Evolutionary conservation across 2,329 filamentous ascomycete genomes (phyloP).

Genomic region (Sarocladium brachiariae): DNA sequence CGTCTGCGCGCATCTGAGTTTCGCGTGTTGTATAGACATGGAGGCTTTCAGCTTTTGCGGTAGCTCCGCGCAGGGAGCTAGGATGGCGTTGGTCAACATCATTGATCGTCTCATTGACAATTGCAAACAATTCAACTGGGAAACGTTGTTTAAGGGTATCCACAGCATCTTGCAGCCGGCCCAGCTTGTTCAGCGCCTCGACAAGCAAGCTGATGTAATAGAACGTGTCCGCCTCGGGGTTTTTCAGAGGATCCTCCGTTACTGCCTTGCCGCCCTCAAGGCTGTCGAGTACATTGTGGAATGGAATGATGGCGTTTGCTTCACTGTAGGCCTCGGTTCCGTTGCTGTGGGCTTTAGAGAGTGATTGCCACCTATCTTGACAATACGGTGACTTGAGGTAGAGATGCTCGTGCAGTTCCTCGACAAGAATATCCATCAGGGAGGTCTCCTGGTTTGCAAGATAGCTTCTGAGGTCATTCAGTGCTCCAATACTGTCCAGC

Average conservation of each 20-base stretch:
- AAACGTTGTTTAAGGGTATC: conserved; percentile 88
- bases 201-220: conserved; percentile 84
- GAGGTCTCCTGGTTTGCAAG: conserved; percentile 88
- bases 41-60: conserved; percentile 46
- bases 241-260: conserved; percentile 82
- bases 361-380: conserved; percentile 86
- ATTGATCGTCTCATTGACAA: conserved; percentile 90
- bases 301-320: conserved; percentile 40
- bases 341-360: conserved; percentile 60
- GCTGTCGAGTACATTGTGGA: conserved; percentile 52
- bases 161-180: conserved; percentile 75
- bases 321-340: conserved; percentile 43
- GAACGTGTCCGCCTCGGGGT: conserved; percentile 93
- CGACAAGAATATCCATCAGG: conserved; percentile 90
- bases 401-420: conserved; percentile 93
- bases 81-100: conserved; percentile 92
- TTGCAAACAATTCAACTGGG: conserved; percentile 85
- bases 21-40: conserved; percentile 61
- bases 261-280: conserved; percentile 56
- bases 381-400: conserved; percentile 98
- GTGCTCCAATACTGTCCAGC: conserved; percentile 82
- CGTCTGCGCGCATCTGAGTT: conserved; percentile 71
- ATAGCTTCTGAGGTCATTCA: conserved; percentile 80
- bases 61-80: conserved; percentile 60
- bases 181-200: conserved; percentile 85